phyloP scores from a whole-genome alignment of 192 early-diverging fungal genomes.

The Backusella westeae region DNA sequence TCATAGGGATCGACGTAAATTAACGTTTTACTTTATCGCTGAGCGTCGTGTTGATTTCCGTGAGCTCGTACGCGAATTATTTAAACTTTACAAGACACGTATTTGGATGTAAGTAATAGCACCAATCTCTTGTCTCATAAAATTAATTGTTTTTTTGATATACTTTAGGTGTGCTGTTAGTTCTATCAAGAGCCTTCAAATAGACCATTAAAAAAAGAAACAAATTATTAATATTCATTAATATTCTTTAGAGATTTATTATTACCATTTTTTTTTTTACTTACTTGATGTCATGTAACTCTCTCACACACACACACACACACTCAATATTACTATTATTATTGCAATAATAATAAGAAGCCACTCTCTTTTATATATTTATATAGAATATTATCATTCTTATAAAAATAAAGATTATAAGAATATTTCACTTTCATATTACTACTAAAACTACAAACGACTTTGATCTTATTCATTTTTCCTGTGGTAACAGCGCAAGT shows the following conservation, averaged over 20 bases:
- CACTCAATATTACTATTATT: neutral
- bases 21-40: constrained; percentile 96
- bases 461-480: too few species aligned
- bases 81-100: constrained; percentile 97
- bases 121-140: too few species aligned
- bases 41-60: constrained; percentile 95
- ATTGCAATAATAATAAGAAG: neutral
- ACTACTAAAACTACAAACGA: too few species aligned
- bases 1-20: constrained; percentile 88
- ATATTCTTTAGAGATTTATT: constrained; percentile 1
- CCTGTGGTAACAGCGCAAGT: too few species aligned
- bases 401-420: neutral
- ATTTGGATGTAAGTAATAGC: constrained; percentile 87
- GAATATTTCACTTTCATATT: neutral
- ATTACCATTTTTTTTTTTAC: neutral
- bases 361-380: neutral
- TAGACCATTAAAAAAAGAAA: neutral
- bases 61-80: constrained; percentile 93
- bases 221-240: neutral
- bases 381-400: neutral
- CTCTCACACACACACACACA: neutral
- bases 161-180: neutral
- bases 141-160: neutral
- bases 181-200: constrained; percentile 10
- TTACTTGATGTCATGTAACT: neutral